Conservation (phyloP, 169 alveolate genomes). For the Plasmodium sp. region DNA sequence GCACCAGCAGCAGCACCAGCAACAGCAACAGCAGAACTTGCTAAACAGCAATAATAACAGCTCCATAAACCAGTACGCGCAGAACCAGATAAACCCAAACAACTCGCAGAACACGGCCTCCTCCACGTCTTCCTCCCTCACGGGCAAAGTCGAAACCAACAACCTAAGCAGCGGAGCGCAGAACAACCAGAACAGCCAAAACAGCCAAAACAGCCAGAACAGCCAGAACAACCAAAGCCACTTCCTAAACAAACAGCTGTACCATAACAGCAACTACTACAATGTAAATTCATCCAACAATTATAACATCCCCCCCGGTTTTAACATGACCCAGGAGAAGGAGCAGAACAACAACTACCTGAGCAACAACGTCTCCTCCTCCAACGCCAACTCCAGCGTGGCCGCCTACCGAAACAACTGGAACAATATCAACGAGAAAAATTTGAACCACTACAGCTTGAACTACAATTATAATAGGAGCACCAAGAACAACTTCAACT, state of each 20-base stretch:
- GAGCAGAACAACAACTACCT: constrained; percentile 40
- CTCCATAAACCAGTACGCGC: constrained; percentile 51
- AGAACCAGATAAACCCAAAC: constrained; percentile 38
- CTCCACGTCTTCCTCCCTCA: constrained; percentile 63
- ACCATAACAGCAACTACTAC: constrained; percentile 41
- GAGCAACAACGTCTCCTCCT: constrained; percentile 22
- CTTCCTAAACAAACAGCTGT: constrained; percentile 21
- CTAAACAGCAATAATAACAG: constrained; percentile 1
- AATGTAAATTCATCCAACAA: constrained; percentile 35
- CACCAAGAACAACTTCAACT: constrained; percentile 39
- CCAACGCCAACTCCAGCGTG: constrained; percentile 37
- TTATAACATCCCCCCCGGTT: constrained; percentile 55
- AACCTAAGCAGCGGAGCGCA: constrained; percentile 14
- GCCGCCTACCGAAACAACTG: constrained; percentile 40
- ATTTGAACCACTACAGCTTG: constrained; percentile 39
- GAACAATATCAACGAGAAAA: constrained; percentile 64
- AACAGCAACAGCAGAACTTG: constrained; percentile 47
- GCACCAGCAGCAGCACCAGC: neutral
- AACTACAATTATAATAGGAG: constrained; percentile 51
- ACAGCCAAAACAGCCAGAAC: constrained; percentile 28
- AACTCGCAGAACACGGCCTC: constrained; percentile 61
- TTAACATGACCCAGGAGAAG: constrained; percentile 60
- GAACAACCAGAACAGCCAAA: constrained; percentile 34
- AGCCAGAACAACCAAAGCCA: constrained; percentile 28
- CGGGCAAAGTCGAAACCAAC: constrained; percentile 58